Evolutionary conservation across 345 rosid species (phyloP).

Genomic region (Rhodomyrtus tomentosa): DNA sequence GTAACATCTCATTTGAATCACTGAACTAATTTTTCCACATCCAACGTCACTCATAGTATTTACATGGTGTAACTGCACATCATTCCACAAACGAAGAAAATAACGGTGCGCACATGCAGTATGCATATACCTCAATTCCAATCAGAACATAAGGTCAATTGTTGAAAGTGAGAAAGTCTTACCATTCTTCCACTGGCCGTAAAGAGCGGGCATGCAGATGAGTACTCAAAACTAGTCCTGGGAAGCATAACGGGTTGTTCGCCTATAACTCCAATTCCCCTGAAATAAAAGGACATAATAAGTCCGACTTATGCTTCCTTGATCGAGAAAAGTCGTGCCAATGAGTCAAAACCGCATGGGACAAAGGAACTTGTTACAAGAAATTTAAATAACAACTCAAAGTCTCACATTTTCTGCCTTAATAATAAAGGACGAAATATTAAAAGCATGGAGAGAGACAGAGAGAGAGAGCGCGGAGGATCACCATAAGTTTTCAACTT

Average conservation of each 20-base stretch:
- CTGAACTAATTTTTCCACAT: neutral
- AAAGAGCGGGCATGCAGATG: slow-evolving; percentile 65
- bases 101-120: neutral
- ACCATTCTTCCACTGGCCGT: slow-evolving; percentile 69
- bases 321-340: neutral
- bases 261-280: slow-evolving; percentile 69
- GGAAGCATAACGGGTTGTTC: slow-evolving; percentile 80
- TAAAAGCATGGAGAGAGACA: neutral
- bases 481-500: slow-evolving; percentile 61
- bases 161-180: neutral
- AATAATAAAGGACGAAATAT: neutral
- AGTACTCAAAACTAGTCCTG: slow-evolving; percentile 55
- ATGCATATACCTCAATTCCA: neutral
- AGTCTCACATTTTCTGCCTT: neutral
- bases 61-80: neutral
- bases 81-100: neutral
- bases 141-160: neutral
- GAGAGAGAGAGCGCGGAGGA: neutral
- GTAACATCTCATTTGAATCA: neutral
- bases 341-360: neutral
- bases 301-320: neutral
- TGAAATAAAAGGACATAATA: slow-evolving; percentile 4
- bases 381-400: neutral
- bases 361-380: neutral
- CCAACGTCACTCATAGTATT: neutral